Evolutionary conservation across 2,329 filamentous ascomycete species (phyloP), one percentile per base, ranked within the genome.

Genomic region (Trichophyton schoenleinii): DNA sequence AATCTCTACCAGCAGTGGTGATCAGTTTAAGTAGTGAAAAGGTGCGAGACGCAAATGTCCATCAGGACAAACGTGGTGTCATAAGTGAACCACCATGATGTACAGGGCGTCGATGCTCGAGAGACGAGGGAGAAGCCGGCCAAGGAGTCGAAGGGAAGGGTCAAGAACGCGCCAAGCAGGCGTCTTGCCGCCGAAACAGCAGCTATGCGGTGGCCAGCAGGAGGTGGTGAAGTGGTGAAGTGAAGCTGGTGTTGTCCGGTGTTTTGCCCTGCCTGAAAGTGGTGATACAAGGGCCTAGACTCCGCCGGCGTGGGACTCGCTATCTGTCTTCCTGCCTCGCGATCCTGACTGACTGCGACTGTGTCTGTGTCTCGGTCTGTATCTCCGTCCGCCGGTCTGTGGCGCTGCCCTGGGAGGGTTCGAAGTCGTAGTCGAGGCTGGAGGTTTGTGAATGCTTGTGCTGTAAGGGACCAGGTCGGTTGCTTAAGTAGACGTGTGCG

Each of bases 21-120:
- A n/a, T 28, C 28, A 53, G 49, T 31, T n/a, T 28, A 25, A 25
- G 18, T 52, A 52, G 18, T 52, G 20, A 53, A 13, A 53, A 25
- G 25, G 22, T 53, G 49, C 22, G 49, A 53, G 49, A 53, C 49
- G 49, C 49, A 53, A 34, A 53, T 53, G 49, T 53, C 49, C 49
- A 53, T 53, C 49, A 53, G 49, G 49, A 53, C 49, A 28, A 53
- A 53, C 49, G 49, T 53, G n/a, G 49, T 53, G 49, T 53, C 49
- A 53, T 53, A 53, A 53, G 5, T 13, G 18, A 53, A 53, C 49
- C 49, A 53, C 49, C 49, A 53, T 53, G 49, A 31, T 53, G 49
- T 20, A 53, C 15, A 44, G n/a, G 11, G 49, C 13, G 49, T 53
- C 11, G 49, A 25, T 15, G 49, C 22, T 25, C 49, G 49, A 7